A percentile compares a stretch with the other conserved stretches of the same genome.
Evolutionary conservation across 2,329 filamentous ascomycete genomes (phyloP).

Genomic region (Acarospora socialis): DNA sequence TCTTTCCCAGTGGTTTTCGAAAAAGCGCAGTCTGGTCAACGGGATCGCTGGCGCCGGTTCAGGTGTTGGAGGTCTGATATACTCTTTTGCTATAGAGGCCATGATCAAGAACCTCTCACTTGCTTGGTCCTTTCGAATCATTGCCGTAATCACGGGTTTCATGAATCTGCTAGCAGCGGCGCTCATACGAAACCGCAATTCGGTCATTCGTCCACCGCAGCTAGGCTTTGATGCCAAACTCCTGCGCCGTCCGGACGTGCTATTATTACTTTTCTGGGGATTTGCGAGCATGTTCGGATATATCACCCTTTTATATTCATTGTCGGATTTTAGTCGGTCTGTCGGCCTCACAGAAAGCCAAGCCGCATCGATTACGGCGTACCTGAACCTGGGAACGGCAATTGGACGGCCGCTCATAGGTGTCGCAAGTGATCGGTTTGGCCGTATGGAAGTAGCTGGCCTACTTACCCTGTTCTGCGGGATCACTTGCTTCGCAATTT

Average conservation of each 20-base stretch:
- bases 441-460: slow-evolving; percentile 29
- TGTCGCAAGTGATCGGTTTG: slow-evolving; percentile 30
- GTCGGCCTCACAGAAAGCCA: slow-evolving; percentile 27
- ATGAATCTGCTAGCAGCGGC: slow-evolving; percentile 16
- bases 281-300: slow-evolving; percentile 36
- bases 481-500: slow-evolving; percentile 29
- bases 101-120: slow-evolving; percentile 20
- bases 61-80: slow-evolving; percentile 19
- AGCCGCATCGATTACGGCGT: slow-evolving; percentile 27
- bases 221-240: slow-evolving; percentile 15
- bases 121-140: slow-evolving; percentile 19
- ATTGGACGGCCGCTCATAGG: slow-evolving; percentile 34
- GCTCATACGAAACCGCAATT: slow-evolving; percentile 19
- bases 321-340: slow-evolving; percentile 33
- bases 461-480: slow-evolving; percentile 26
- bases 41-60: slow-evolving; percentile 19
- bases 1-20: slow-evolving; percentile 21
- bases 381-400: slow-evolving; percentile 35
- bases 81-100: slow-evolving; percentile 16
- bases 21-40: slow-evolving; percentile 19
- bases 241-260: slow-evolving; percentile 14
- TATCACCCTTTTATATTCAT: slow-evolving; percentile 31
- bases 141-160: slow-evolving; percentile 17
- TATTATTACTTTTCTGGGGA: slow-evolving; percentile 17
- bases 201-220: slow-evolving; percentile 14